Conservation (phyloP, 2,329 filamentous ascomycete genomes). For the Plenodomus lindquistii region DNA sequence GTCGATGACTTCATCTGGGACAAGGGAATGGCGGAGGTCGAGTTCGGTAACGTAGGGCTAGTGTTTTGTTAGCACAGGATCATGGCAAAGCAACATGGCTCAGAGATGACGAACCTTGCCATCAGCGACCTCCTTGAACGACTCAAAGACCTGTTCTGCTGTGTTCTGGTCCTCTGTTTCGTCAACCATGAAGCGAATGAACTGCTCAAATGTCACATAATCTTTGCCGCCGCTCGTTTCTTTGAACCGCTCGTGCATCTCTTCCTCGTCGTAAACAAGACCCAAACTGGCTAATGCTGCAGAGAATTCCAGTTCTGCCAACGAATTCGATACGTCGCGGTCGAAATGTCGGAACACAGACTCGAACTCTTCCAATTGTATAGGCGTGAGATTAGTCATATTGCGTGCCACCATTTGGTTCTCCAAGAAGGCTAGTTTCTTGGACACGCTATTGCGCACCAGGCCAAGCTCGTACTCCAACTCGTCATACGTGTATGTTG, state of each 20-base stretch:
- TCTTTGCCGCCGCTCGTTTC: slow-evolving; percentile 80
- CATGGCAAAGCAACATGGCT: too few species aligned
- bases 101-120: slow-evolving; percentile 67
- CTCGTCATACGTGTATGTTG: slow-evolving; percentile 98
- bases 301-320: slow-evolving; percentile 93
- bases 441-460: slow-evolving; percentile 88
- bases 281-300: slow-evolving; percentile 93
- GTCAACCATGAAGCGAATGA: slow-evolving; percentile 99
- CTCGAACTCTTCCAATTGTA: slow-evolving; percentile 98
- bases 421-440: slow-evolving; percentile 94
- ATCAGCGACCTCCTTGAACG: slow-evolving; percentile 95
- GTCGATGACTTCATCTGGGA: slow-evolving; percentile 96
- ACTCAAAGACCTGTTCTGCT: slow-evolving; percentile 97
- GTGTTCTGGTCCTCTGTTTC: slow-evolving; percentile 99
- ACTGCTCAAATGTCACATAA: slow-evolving; percentile 95
- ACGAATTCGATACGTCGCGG: slow-evolving; percentile 83
- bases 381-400: slow-evolving; percentile 98
- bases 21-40: slow-evolving; percentile 90
- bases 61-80: slow-evolving; percentile 9
- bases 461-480: slow-evolving; percentile 89
- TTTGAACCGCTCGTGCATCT: slow-evolving; percentile 95
- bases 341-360: slow-evolving; percentile 98
- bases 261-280: slow-evolving; percentile 92
- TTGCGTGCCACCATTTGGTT: slow-evolving; percentile 98
- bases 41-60: slow-evolving; percentile 95